A percentile compares a stretch with the other conserved stretches of the same genome.
Evolutionary conservation across 139 green algal genomes (phyloP).

Genomic region (Tetratostichococcus sp.): DNA sequence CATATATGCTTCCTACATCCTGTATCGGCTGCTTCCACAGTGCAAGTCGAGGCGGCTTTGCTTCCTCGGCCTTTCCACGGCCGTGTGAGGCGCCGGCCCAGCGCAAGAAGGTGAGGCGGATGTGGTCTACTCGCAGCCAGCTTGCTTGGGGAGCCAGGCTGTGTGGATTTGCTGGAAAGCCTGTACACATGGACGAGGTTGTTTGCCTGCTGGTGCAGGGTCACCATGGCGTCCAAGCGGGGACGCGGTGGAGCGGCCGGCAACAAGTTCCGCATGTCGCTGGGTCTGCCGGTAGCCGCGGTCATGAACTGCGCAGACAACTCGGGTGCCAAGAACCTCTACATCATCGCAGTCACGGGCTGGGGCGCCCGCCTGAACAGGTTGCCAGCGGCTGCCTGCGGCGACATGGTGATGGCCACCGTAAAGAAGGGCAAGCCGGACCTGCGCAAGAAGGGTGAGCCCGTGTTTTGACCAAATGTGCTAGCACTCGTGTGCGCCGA

Average conservation of each 20-base stretch:
- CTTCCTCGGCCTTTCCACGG: not conserved
- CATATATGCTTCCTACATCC: too few species aligned
- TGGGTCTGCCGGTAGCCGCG: conserved; percentile 92
- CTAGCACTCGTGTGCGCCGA: not conserved
- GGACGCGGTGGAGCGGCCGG: conserved; percentile 69
- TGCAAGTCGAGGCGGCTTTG: not conserved
- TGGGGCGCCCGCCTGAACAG: conserved; percentile 95
- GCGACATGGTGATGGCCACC: conserved; percentile 99
- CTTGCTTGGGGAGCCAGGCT: too few species aligned
- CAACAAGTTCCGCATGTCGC: conserved; percentile 98
- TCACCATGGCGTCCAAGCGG: conserved; percentile 47
- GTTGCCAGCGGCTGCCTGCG: conserved; percentile 79
- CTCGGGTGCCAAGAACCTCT: conserved; percentile 99
- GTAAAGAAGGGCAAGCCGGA: conserved; percentile 99
- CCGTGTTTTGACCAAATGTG: not conserved
- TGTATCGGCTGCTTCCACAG: not conserved
- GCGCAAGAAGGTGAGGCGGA: not conserved
- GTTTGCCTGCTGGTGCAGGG: not conserved
- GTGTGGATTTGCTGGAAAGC: too few species aligned
- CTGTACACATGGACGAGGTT: too few species aligned
- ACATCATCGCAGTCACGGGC: conserved; percentile 93
- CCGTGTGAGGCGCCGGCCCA: not conserved
- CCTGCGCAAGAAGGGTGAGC: conserved; percentile 96
- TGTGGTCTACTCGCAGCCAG: too few species aligned
- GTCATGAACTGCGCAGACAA: conserved; percentile 99